Evolutionary conservation across 257 asterid species (phyloP), one percentile per base, ranked within the genome.

Genomic region (Solanum arcanum): DNA sequence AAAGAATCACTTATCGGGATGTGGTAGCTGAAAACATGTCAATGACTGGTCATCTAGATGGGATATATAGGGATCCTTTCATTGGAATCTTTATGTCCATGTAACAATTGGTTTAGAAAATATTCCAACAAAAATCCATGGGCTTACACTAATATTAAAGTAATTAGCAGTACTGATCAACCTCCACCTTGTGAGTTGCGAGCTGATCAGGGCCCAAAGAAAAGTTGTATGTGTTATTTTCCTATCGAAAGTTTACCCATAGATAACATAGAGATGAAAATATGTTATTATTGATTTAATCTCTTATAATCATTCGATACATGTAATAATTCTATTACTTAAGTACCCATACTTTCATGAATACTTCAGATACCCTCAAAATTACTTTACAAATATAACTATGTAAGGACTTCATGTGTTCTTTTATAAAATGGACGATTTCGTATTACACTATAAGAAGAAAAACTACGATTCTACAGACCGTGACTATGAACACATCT

Each of bases 1-100:
- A 86, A 10, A 94, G 96, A 83, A 94, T 95, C 87, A 94, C 93
- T 86, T 95, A 95, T 89, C 85, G 91, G 83, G 96, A 96, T 15
- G 93, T 95, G 84, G 95, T 94, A 88, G 98, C 98, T 1, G 94
- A 94, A 89, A 91, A 96, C 37, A 96, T 92, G 87, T 78, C 95
- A 1, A 92, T 33, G 35, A 33, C 35, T 92, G 94, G 98, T 3
- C 87, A 96, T 74, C 88, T 96, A 52, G 97, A 95, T 91, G 99
- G 99, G 16, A 95, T 96, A 8, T 90, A 96, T 0, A 96, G 98
- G 2, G 96, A 95, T 87, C 92, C 97, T 2, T 96, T 96, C 88
- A 96, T 93, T 1, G 93, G 94, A 12, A 93, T 96, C 25, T 96
- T 98, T 73, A 89, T 96, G n/a, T 93, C 98, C 16, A 96, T 90